Conservation (phyloP, 352 stramenopile genomes). For the Phytophthora hybrid region DNA sequence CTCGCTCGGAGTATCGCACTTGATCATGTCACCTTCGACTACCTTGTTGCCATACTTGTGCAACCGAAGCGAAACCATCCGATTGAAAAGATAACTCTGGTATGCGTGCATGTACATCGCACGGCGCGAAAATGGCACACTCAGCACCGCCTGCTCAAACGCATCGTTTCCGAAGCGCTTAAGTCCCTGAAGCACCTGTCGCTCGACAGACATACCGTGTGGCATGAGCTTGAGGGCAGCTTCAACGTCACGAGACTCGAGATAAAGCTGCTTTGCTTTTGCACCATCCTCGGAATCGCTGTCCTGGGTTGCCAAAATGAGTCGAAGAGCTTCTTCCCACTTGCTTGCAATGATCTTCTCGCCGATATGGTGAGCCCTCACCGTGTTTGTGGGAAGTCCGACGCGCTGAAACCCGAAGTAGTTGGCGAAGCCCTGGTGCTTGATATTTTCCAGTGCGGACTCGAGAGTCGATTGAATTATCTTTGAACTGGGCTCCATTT, state of each 20-base stretch:
- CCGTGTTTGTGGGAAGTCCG: conserved; percentile 46
- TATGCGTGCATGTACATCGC: conserved; percentile 84
- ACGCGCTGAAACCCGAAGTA: conserved; percentile 89
- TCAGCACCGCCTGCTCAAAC: conserved; percentile 64
- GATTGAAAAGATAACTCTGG: conserved; percentile 83
- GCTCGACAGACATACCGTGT: conserved; percentile 52
- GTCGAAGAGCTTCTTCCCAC: conserved; percentile 59
- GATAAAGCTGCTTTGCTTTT: conserved; percentile 56
- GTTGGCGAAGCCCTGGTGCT: conserved; percentile 68
- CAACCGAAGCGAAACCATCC: conserved; percentile 63
- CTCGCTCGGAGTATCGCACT: conserved; percentile 22
- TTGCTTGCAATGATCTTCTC: conserved; percentile 70
- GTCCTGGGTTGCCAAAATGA: conserved; percentile 54
- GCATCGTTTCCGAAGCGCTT: conserved; percentile 64
- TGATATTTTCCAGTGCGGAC: conserved; percentile 40
- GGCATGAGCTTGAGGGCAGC: conserved; percentile 66
- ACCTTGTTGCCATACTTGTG: conserved; percentile 43
- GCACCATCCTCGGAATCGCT: conserved; percentile 44
- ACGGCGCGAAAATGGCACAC: conserved; percentile 63
- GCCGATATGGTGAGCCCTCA: conserved; percentile 77
- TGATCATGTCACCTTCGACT: conserved; percentile 68
- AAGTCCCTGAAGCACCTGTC: conserved; percentile 69
- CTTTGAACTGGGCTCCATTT: conserved; percentile 7
- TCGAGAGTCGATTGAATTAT: conserved; percentile 31
- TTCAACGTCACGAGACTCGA: conserved; percentile 58